Percentiles rank a stretch among this genome's conserved stretches.
Evolutionary conservation across 164 flowering plant species (phyloP).

Genomic region (Umbilicus rupestris): DNA sequence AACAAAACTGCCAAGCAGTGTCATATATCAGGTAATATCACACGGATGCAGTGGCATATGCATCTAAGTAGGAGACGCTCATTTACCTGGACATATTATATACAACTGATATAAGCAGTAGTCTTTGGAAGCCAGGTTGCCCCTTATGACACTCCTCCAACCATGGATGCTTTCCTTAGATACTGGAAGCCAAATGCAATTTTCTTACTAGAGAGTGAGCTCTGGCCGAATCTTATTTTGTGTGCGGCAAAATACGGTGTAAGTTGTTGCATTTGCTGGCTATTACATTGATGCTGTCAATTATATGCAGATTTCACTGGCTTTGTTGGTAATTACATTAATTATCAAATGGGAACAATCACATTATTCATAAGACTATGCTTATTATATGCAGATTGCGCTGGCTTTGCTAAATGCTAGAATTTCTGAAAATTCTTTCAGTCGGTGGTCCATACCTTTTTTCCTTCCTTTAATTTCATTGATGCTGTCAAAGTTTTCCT

Average conservation of each 20-base stretch:
- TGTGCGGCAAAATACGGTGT: conserved; percentile 65
- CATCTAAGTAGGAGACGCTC: neutral
- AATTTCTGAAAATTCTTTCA: conserved; percentile 62
- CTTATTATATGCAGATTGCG: conserved; percentile 41
- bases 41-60: neutral
- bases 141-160: conserved; percentile 67
- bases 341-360: too few species aligned
- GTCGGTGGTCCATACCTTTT: conserved; percentile 47
- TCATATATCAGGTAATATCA: conserved; percentile 66
- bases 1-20: conserved; percentile 51
- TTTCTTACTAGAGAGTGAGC: conserved; percentile 73
- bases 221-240: conserved; percentile 94
- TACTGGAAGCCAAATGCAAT: conserved; percentile 86
- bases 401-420: conserved; percentile 83
- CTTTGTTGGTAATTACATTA: too few species aligned
- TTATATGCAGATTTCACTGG: conserved; percentile 48
- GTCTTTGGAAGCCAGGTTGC: conserved; percentile 47
- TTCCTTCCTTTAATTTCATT: conserved; percentile 50
- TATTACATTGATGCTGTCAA: neutral
- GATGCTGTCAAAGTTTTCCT: conserved; percentile 76
- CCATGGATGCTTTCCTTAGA: conserved; percentile 59
- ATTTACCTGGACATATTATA: neutral
- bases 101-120: neutral
- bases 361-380: too few species aligned
- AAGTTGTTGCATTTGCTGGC: conserved; percentile 22